Conservation (phyloP, 495 filamentous ascomycete species). For the Podospora comata region DNA sequence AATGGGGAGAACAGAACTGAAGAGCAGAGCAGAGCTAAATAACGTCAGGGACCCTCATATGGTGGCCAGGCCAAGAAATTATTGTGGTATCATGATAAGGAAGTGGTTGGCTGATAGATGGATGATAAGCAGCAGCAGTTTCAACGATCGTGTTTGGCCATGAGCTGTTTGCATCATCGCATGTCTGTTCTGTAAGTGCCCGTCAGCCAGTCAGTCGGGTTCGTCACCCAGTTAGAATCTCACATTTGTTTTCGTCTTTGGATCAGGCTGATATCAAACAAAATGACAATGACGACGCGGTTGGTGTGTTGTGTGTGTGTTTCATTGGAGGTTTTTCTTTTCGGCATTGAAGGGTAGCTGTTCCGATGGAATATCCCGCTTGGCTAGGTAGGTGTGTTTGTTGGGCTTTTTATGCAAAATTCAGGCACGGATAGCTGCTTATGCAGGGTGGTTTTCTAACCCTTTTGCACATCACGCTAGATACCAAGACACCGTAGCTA, state of each 20-base stretch:
- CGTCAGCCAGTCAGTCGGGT: not conserved
- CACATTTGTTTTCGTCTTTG: not conserved
- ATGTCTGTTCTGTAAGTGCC: not conserved
- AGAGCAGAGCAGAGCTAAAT: not conserved
- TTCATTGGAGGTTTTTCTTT: not conserved
- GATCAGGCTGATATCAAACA: not conserved
- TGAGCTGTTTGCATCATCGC: not conserved
- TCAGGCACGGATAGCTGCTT: not conserved
- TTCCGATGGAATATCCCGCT: not conserved
- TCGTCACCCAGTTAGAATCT: not conserved
- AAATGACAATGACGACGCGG: not conserved
- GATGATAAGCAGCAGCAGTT: too few species aligned
- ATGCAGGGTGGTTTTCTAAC: not conserved
- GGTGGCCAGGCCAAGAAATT: not conserved
- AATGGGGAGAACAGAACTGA: not conserved
- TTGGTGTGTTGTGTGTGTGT: not conserved
- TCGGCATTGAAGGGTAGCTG: not conserved
- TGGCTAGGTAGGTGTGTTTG: not conserved
- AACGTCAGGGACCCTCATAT: not conserved
- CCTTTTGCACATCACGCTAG: not conserved
- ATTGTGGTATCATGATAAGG: not conserved
- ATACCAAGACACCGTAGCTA: too few species aligned
- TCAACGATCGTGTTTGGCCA: too few species aligned
- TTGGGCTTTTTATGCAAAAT: not conserved
- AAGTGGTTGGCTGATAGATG: too few species aligned